These are phyloP conservation scores for Penicillium roqueforti DNA, from an alignment of 495 filamentous ascomycete genomes.

Conservation along the genomic window DNA sequence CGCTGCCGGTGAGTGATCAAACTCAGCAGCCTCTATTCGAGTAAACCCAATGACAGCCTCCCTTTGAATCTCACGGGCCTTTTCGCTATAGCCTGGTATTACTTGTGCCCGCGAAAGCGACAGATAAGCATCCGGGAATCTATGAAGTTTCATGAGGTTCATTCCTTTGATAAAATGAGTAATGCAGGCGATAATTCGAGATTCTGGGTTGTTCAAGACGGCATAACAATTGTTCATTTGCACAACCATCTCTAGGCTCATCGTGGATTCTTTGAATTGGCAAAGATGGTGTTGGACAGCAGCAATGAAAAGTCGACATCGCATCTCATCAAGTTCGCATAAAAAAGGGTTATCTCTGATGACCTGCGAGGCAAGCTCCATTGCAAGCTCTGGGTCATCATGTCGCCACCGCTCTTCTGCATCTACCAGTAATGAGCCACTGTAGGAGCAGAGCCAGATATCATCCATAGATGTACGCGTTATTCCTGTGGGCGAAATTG, in stretches of 20 bases:
- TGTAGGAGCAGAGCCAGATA: conserved; percentile 16
- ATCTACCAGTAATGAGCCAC: neutral
- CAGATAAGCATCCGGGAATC: conserved; percentile 16
- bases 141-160: conserved; percentile 13
- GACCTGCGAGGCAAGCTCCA: neutral
- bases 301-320: conserved; percentile 16
- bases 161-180: conserved; percentile 17
- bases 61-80: conserved; percentile 14
- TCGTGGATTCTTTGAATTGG: conserved; percentile 11
- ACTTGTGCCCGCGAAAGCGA: conserved; percentile 11
- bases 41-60: conserved; percentile 10
- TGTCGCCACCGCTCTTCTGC: conserved; percentile 19
- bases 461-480: conserved; percentile 14
- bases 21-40: neutral
- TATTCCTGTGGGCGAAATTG: neutral
- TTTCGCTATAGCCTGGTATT: conserved; percentile 15
- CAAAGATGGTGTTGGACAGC: conserved; percentile 7
- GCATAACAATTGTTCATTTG: neutral
- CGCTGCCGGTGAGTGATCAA: neutral
- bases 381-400: conserved; percentile 8
- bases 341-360: conserved; percentile 8
- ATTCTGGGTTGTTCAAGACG: neutral
- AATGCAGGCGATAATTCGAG: conserved; percentile 7
- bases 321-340: conserved; percentile 7
- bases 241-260: conserved; percentile 4